These are phyloP conservation scores for Lycium barbarum DNA, from an alignment of 257 asterid genomes.

Conservation along the genomic window DNA sequence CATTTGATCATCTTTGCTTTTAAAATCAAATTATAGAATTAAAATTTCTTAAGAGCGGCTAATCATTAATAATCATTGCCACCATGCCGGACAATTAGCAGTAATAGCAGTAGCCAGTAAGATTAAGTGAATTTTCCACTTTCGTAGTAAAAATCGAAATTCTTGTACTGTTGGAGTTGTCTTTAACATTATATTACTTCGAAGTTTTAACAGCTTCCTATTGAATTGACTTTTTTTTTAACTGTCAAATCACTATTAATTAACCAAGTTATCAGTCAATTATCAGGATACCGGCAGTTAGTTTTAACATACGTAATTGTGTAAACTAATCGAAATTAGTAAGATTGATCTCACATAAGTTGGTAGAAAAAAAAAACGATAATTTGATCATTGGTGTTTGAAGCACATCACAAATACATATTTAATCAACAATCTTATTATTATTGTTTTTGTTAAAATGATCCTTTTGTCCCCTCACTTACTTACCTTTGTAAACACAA, in stretches of 20 bases:
- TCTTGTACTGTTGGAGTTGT: neutral
- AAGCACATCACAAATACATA: too few relatives aligned
- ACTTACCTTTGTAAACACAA: neutral
- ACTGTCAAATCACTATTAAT: neutral
- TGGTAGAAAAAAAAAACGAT: too few relatives aligned
- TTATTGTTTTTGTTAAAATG: neutral
- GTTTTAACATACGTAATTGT: neutral
- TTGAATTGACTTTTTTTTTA: neutral
- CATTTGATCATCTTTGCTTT: constrained; percentile 17
- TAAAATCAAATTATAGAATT: neutral
- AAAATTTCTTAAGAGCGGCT: constrained; percentile 27
- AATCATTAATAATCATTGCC: neutral
- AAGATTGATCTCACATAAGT: too few relatives aligned
- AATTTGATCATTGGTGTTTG: too few relatives aligned
- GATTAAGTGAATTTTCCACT: neutral
- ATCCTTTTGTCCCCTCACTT: neutral
- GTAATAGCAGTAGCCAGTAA: neutral
- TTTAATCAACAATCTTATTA: neutral
- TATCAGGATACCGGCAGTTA: neutral
- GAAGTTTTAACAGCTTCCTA: neutral
- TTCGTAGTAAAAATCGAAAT: neutral
- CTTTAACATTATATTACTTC: neutral
- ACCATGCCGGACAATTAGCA: neutral
- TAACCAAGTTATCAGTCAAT: neutral
- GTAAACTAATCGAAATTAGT: too few relatives aligned